Percentiles rank a stretch among this genome's conserved stretches.
These are phyloP conservation scores for Neurospora sublineolata DNA, from an alignment of 495 filamentous ascomycete genomes.

Conservation along the genomic window DNA sequence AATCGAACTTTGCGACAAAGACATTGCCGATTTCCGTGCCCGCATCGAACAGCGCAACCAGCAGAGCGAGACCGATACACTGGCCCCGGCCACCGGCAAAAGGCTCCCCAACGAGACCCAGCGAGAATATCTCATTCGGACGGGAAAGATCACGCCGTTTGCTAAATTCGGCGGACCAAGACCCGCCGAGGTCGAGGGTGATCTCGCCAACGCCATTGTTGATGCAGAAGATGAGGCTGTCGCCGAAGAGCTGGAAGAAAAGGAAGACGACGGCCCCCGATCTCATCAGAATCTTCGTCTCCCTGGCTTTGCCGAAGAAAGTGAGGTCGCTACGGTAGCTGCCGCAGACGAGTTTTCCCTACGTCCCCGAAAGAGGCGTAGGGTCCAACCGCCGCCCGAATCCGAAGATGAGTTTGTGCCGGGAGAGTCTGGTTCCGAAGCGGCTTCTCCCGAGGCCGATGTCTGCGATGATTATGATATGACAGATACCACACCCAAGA, in stretches of 20 bases:
- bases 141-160: constrained; percentile 95
- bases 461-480: constrained; percentile 28
- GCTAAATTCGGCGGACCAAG: constrained; percentile 51
- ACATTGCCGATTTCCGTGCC: constrained; percentile 63
- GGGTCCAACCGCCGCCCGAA: constrained; percentile 18
- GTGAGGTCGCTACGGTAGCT: constrained; percentile 14
- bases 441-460: constrained; percentile 17
- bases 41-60: constrained; percentile 65
- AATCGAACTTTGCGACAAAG: constrained; percentile 48
- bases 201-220: constrained; percentile 58
- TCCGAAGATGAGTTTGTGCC: constrained; percentile 36
- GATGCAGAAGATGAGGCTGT: constrained; percentile 58
- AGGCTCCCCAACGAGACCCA: constrained; percentile 67
- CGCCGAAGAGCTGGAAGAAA: constrained; percentile 42
- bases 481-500: constrained; percentile 22
- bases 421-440: constrained; percentile 14
- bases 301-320: constrained; percentile 60
- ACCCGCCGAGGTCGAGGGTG: constrained; percentile 44
- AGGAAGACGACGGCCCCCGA: constrained; percentile 42
- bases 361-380: constrained; percentile 38
- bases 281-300: constrained; percentile 74
- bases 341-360: constrained; percentile 40
- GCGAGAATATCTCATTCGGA: constrained; percentile 83
- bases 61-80: constrained; percentile 32
- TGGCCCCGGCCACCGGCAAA: constrained; percentile 22